Percentiles rank a stretch among this genome's conserved stretches.
Evolutionary conservation across 768 basidiomycete genomes (phyloP).

Genomic region (Tylopilus intermedius): DNA sequence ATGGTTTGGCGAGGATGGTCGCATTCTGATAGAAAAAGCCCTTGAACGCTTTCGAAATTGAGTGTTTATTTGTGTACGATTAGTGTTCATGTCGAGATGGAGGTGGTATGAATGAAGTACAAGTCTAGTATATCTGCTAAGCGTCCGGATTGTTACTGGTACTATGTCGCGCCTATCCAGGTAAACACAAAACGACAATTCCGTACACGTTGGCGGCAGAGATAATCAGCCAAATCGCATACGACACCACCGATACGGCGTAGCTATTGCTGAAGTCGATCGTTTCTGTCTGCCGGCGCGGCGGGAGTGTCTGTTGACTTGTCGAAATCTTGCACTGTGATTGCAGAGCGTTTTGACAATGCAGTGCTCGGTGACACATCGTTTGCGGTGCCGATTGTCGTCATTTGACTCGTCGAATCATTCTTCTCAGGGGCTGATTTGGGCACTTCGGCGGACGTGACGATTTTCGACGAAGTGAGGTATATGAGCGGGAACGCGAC

Average conservation of each 20-base stretch:
- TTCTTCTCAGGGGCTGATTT: not conserved
- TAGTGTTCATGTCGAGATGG: not conserved
- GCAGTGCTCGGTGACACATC: not conserved
- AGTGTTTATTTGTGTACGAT: slow-evolving; percentile 12
- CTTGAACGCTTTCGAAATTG: not conserved
- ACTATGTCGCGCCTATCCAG: not conserved
- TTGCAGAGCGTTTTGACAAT: not conserved
- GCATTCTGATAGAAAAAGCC: slow-evolving; percentile 35
- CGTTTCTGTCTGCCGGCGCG: not conserved
- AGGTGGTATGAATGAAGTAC: too few species aligned
- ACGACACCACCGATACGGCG: not conserved
- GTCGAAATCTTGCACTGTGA: not conserved
- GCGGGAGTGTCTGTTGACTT: not conserved
- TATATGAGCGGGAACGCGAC: not conserved
- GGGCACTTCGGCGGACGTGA: not conserved
- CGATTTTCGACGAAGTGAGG: not conserved
- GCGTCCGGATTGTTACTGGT: not conserved
- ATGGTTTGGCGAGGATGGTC: slow-evolving; percentile 49
- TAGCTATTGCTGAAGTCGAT: not conserved
- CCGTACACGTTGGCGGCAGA: not conserved
- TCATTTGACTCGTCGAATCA: not conserved
- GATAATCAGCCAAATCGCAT: not conserved
- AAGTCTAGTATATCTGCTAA: too few species aligned
- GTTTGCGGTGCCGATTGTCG: not conserved
- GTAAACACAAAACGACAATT: not conserved